Evolutionary conservation across 176 grass and related monocot genomes (phyloP).

Genomic region (Aegilops umbellulata): DNA sequence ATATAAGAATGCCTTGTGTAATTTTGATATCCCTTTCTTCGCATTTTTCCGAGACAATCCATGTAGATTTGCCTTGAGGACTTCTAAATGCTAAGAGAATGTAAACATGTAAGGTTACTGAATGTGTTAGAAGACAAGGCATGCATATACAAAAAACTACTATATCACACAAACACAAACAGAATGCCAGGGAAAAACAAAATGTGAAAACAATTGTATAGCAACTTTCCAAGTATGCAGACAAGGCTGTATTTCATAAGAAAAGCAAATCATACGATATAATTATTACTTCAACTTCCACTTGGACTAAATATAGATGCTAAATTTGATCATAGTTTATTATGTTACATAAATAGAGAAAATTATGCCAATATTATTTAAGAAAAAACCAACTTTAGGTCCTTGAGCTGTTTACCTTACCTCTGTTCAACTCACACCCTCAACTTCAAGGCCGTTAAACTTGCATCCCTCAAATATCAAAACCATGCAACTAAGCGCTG

Average conservation of each 20-base stretch:
- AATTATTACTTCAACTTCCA: too few relatives aligned
- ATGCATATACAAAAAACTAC: not conserved
- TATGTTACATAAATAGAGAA: too few relatives aligned
- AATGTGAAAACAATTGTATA: not conserved
- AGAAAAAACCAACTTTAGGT: too few relatives aligned
- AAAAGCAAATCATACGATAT: not conserved
- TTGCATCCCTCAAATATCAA: too few relatives aligned
- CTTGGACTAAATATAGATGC: too few relatives aligned
- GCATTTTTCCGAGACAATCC: slow-evolving; percentile 27
- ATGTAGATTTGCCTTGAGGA: slow-evolving; percentile 31
- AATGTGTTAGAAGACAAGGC: not conserved
- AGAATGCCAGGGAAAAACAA: not conserved
- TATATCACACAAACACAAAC: not conserved
- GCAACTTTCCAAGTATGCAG: not conserved
- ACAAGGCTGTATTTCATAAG: not conserved
- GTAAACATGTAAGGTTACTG: not conserved
- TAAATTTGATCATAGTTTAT: too few relatives aligned
- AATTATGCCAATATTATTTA: too few relatives aligned
- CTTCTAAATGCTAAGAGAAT: slow-evolving; percentile 60
- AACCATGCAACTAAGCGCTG: too few relatives aligned
- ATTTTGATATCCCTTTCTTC: slow-evolving; percentile 37
- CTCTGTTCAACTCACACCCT: too few relatives aligned
- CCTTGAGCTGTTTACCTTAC: too few relatives aligned
- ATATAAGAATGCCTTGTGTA: slow-evolving; percentile 46
- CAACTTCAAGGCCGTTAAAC: too few relatives aligned